phyloP scores from a whole-genome alignment of 1,284 basidiomycete genomes.

The Mycosarcoma mackinlayi region DNA sequence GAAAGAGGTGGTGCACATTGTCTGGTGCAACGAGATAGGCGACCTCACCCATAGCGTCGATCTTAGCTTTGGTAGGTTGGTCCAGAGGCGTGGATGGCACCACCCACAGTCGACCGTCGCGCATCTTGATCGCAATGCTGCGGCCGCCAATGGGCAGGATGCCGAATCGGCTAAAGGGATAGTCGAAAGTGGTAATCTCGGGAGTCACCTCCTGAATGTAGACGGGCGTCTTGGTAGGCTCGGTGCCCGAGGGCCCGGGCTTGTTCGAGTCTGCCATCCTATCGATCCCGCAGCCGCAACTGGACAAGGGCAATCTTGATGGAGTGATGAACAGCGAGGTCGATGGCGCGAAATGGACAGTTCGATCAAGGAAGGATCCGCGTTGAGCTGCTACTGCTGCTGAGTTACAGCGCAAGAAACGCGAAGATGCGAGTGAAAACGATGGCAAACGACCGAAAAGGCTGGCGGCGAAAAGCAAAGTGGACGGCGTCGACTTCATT shows the following conservation, averaged over 20 bases:
- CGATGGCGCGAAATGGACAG: conserved; percentile 1
- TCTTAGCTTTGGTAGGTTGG: conserved; percentile 75
- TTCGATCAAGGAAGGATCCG: background rate
- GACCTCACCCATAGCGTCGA: conserved; percentile 81
- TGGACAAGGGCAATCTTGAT: conserved; percentile 2
- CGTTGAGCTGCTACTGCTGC: background rate
- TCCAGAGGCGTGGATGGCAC: conserved; percentile 85
- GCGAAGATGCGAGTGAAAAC: background rate
- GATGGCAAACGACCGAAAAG: background rate
- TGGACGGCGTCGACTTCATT: conserved; percentile 9
- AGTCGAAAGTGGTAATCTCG: conserved; percentile 63
- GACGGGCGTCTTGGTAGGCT: conserved; percentile 42
- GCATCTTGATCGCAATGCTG: conserved; percentile 80
- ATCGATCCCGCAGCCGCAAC: conserved; percentile 25
- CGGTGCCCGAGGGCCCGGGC: conserved; percentile 18
- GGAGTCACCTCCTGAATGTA: conserved; percentile 49
- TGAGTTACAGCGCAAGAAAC: background rate
- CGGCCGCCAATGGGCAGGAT: conserved; percentile 68
- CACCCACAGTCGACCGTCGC: conserved; percentile 75
- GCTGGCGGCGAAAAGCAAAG: background rate
- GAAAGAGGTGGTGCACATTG: conserved; percentile 71
- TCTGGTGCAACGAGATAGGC: conserved; percentile 71
- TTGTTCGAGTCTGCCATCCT: conserved; percentile 28
- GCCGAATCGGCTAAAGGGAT: conserved; percentile 66
- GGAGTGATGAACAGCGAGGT: background rate